Evolutionary conservation across 2,329 filamentous ascomycete genomes (phyloP).

Genomic region (Zymoseptoria ardabiliae): DNA sequence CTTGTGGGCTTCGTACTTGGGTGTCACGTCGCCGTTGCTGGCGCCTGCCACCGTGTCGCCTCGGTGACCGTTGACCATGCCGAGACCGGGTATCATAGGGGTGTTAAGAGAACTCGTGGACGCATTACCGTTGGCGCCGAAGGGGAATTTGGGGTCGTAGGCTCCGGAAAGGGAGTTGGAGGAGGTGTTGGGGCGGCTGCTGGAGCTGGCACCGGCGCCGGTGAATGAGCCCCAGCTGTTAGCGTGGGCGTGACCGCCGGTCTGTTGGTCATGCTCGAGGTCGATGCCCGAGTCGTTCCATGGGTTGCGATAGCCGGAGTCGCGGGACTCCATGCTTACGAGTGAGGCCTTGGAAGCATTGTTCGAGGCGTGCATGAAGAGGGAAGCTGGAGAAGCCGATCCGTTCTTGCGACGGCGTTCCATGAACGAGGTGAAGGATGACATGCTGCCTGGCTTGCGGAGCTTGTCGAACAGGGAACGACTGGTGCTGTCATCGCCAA

Average conservation of each 20-base stretch:
- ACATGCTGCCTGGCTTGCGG: slow-evolving; percentile 89
- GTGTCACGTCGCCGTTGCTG: slow-evolving; percentile 29
- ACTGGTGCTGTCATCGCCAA: slow-evolving; percentile 68
- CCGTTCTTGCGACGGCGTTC: slow-evolving; percentile 91
- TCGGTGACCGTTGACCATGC: slow-evolving; percentile 22
- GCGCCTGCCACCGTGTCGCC: slow-evolving; percentile 12
- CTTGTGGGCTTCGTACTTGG: slow-evolving; percentile 26
- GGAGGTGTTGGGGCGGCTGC: slow-evolving; percentile 57
- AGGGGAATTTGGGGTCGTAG: slow-evolving; percentile 59
- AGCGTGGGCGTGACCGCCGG: slow-evolving; percentile 31
- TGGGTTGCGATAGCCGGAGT: slow-evolving; percentile 90
- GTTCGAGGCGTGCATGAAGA: slow-evolving; percentile 83
- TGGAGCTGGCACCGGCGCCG: slow-evolving; percentile 33
- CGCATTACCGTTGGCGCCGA: slow-evolving; percentile 42
- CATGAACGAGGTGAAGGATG: slow-evolving; percentile 90
- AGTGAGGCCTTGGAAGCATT: slow-evolving; percentile 91
- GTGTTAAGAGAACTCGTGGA: slow-evolving; percentile 33
- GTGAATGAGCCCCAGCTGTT: slow-evolving; percentile 39
- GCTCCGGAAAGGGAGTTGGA: slow-evolving; percentile 56
- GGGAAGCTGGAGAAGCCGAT: slow-evolving; percentile 60
- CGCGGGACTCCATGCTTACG: slow-evolving; percentile 89
- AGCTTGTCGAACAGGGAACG: slow-evolving; percentile 85
- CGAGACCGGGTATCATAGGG: slow-evolving; percentile 33
- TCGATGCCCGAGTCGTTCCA: slow-evolving; percentile 99
- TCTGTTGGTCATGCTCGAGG: slow-evolving; percentile 67